These are phyloP conservation scores for Ceratobasidium sp. DNA, from an alignment of 1,284 basidiomycete species.

Conservation along the genomic window DNA sequence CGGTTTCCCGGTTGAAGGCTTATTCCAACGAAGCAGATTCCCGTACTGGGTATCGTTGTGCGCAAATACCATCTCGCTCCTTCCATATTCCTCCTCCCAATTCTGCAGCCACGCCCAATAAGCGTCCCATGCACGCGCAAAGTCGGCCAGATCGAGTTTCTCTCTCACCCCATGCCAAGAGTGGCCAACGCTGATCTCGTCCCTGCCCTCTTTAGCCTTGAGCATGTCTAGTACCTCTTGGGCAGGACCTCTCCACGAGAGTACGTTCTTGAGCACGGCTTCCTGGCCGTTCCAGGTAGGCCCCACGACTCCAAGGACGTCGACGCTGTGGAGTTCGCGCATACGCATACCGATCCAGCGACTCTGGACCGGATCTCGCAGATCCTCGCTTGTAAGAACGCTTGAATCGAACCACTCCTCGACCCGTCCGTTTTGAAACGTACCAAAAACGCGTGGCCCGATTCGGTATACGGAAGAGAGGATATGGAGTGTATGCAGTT, in stretches of 20 bases:
- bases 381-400: slow-evolving; percentile 79
- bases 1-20: slow-evolving; percentile 62
- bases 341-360: slow-evolving; percentile 89
- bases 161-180: slow-evolving; percentile 56
- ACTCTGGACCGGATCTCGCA: slow-evolving; percentile 81
- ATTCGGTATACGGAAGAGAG: slow-evolving; percentile 88
- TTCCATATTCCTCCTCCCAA: slow-evolving; percentile 68
- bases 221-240: slow-evolving; percentile 62
- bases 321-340: slow-evolving; percentile 93
- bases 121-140: slow-evolving; percentile 72
- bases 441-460: slow-evolving; percentile 92
- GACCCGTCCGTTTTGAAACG: slow-evolving; percentile 91
- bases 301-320: slow-evolving; percentile 74
- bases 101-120: slow-evolving; percentile 79
- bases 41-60: slow-evolving; percentile 97
- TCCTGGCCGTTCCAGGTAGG: slow-evolving; percentile 66
- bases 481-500: slow-evolving; percentile 87
- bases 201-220: slow-evolving; percentile 29
- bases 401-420: slow-evolving; percentile 94
- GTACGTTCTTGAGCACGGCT: slow-evolving; percentile 71
- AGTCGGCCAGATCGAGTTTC: slow-evolving; percentile 73
- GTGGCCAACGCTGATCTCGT: slow-evolving; percentile 44
- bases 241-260: slow-evolving; percentile 74
- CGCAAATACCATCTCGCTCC: slow-evolving; percentile 78
- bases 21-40: slow-evolving; percentile 83